Conservation (phyloP, 2,329 filamentous ascomycete genomes). For the Zymoseptoria pseudotritici region DNA sequence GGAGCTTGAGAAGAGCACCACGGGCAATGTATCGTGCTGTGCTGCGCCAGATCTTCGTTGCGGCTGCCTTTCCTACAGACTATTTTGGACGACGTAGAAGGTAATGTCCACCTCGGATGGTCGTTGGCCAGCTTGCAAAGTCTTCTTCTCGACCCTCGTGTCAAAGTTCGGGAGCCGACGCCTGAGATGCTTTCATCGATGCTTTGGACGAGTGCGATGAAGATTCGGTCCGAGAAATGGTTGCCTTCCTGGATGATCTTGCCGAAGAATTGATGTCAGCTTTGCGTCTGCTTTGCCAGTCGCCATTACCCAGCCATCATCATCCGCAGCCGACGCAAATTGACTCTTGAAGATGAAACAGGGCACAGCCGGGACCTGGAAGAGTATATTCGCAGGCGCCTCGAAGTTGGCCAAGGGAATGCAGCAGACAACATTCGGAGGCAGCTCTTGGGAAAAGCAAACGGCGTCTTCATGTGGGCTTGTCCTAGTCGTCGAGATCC, state of each 20-base stretch:
- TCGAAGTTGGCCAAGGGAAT: not conserved
- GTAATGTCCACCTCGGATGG: not conserved
- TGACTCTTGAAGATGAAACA: slow-evolving; percentile 30
- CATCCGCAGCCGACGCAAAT: slow-evolving; percentile 25
- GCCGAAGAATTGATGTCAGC: slow-evolving; percentile 8
- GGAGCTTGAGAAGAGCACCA: slow-evolving; percentile 37
- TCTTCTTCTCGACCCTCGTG: slow-evolving; percentile 23
- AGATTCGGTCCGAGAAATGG: slow-evolving; percentile 30
- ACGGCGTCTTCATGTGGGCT: slow-evolving; percentile 42
- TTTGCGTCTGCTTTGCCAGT: slow-evolving; percentile 36
- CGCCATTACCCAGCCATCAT: slow-evolving; percentile 38
- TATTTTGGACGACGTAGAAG: not conserved
- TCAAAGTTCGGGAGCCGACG: slow-evolving; percentile 18
- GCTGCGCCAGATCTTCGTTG: slow-evolving; percentile 39
- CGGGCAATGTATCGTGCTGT: slow-evolving; percentile 47
- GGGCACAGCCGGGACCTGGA: slow-evolving; percentile 17
- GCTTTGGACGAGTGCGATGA: slow-evolving; percentile 41
- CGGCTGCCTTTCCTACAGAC: slow-evolving; percentile 9
- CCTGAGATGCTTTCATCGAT: slow-evolving; percentile 36
- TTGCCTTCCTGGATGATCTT: slow-evolving; percentile 31
- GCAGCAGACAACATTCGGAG: not conserved
- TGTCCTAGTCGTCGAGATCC: slow-evolving; percentile 38
- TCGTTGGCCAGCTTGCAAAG: slow-evolving; percentile 22
- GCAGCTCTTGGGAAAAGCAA: slow-evolving; percentile 17
- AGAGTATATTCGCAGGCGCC: not conserved